These are phyloP conservation scores for Pezicula carpinea DNA, from an alignment of 2,329 filamentous ascomycete species.

Conservation along the genomic window DNA sequence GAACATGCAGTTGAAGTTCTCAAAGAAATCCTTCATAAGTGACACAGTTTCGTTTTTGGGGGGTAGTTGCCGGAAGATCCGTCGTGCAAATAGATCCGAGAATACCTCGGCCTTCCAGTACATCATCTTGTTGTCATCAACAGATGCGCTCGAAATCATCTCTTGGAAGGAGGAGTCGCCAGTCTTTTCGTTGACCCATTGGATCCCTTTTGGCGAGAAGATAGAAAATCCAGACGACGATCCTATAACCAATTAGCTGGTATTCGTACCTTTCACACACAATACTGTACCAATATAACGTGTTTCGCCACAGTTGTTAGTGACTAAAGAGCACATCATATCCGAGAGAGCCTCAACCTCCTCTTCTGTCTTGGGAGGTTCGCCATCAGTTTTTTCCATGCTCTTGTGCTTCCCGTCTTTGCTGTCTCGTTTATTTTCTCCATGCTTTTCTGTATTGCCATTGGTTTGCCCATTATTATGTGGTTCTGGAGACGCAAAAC, in stretches of 20 bases:
- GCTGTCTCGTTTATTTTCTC: conserved; percentile 15
- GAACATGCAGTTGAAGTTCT: conserved; percentile 99
- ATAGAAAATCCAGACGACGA: conserved; percentile 98
- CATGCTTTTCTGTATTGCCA: conserved; percentile 11
- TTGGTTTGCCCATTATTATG: conserved; percentile 8
- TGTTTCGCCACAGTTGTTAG: conserved; percentile 90
- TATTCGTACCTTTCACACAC: neutral
- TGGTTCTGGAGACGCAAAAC: conserved; percentile 45
- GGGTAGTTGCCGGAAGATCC: conserved; percentile 78
- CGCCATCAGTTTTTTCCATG: conserved; percentile 25
- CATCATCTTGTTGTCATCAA: conserved; percentile 92
- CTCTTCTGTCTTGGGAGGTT: conserved; percentile 48
- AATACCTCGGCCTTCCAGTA: conserved; percentile 99
- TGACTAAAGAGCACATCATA: conserved; percentile 98
- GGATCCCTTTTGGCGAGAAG: conserved; percentile 95
- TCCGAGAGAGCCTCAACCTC: conserved; percentile 88
- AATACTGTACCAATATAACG: conserved; percentile 78
- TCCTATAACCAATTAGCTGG: conserved; percentile 45
- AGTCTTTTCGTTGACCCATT: conserved; percentile 97
- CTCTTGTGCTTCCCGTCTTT: conserved; percentile 35
- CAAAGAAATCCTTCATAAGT: conserved; percentile 88
- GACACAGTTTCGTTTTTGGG: conserved; percentile 83
- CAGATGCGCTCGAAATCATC: conserved; percentile 88
- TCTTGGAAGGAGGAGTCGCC: conserved; percentile 92
- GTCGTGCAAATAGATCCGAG: conserved; percentile 81